These are phyloP conservation scores for Xylaria venustula DNA, from an alignment of 495 filamentous ascomycete genomes.

Conservation along the genomic window DNA sequence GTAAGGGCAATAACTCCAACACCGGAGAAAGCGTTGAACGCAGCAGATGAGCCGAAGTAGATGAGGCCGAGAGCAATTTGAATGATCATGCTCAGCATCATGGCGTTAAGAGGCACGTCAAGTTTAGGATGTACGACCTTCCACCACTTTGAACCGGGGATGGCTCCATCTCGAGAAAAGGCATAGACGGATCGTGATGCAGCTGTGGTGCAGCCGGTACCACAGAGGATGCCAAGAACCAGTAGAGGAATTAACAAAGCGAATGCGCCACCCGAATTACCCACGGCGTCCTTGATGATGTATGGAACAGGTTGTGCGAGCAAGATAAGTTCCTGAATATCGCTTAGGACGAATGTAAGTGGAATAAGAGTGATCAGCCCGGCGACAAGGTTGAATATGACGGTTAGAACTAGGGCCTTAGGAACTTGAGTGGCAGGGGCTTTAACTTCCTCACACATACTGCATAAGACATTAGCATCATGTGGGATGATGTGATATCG, in stretches of 20 bases:
- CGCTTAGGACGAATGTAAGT: conserved; percentile 49
- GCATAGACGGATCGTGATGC: conserved; percentile 61
- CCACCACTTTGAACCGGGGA: conserved; percentile 56
- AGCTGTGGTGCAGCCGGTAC: conserved; percentile 60
- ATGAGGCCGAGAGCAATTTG: conserved; percentile 48
- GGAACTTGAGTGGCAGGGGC: conserved; percentile 48
- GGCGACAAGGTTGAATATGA: conserved; percentile 47
- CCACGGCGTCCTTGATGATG: conserved; percentile 47
- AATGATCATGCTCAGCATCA: conserved; percentile 49
- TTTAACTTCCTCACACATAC: conserved; percentile 52
- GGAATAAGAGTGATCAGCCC: conserved; percentile 51
- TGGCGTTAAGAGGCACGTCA: conserved; percentile 51
- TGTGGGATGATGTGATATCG: background rate
- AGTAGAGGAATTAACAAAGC: conserved; percentile 48
- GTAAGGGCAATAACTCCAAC: conserved; percentile 62
- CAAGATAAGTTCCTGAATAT: conserved; percentile 41
- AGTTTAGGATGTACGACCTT: conserved; percentile 43
- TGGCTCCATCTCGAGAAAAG: conserved; percentile 57
- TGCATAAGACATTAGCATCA: conserved; percentile 14
- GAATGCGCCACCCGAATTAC: conserved; percentile 45
- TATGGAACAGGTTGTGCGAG: conserved; percentile 44
- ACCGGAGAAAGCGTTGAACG: conserved; percentile 61
- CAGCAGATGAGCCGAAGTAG: conserved; percentile 52
- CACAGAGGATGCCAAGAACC: conserved; percentile 56
- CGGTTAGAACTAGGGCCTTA: conserved; percentile 51